A percentile compares a stretch with the other conserved stretches of the same genome.
These are phyloP conservation scores for Didymella sp. DNA, from an alignment of 2,329 filamentous ascomycete genomes.

Conservation along the genomic window DNA sequence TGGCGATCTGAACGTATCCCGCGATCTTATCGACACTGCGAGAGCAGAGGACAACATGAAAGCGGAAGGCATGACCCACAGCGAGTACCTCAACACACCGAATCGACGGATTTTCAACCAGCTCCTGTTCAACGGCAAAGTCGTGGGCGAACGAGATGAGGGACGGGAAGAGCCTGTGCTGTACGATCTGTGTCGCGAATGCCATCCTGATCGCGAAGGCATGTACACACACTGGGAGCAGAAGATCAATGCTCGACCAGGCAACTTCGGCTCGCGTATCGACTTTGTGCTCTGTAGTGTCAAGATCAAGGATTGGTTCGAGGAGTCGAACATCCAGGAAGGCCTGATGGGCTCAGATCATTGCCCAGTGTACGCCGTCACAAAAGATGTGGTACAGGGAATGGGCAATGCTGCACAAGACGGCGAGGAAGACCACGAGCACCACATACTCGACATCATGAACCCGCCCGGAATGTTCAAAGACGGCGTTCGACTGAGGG, in stretches of 20 bases:
- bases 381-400: slow-evolving; percentile 68
- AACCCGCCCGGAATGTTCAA: slow-evolving; percentile 77
- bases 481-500: slow-evolving; percentile 68
- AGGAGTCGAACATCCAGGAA: slow-evolving; percentile 85
- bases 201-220: slow-evolving; percentile 77
- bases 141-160: slow-evolving; percentile 70
- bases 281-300: slow-evolving; percentile 90
- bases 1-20: slow-evolving; percentile 85
- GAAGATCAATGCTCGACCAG: slow-evolving; percentile 91
- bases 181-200: slow-evolving; percentile 82
- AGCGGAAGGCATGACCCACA: slow-evolving; percentile 71
- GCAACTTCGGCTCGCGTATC: slow-evolving; percentile 90
- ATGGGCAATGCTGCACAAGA: slow-evolving; percentile 6
- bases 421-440: slow-evolving; percentile 48
- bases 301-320: slow-evolving; percentile 80
- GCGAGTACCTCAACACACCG: slow-evolving; percentile 75
- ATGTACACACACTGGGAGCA: slow-evolving; percentile 99
- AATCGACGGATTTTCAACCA: slow-evolving; percentile 84
- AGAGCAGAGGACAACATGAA: slow-evolving; percentile 73
- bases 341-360: slow-evolving; percentile 94
- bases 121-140: slow-evolving; percentile 75
- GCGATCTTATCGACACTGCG: slow-evolving; percentile 75
- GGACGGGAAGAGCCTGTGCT: slow-evolving; percentile 74
- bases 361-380: slow-evolving; percentile 84
- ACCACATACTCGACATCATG: slow-evolving; percentile 73